A percentile compares a stretch with the other conserved stretches of the same genome.
Conservation (phyloP, 768 basidiomycete genomes). For the Serendipita vermifera region DNA sequence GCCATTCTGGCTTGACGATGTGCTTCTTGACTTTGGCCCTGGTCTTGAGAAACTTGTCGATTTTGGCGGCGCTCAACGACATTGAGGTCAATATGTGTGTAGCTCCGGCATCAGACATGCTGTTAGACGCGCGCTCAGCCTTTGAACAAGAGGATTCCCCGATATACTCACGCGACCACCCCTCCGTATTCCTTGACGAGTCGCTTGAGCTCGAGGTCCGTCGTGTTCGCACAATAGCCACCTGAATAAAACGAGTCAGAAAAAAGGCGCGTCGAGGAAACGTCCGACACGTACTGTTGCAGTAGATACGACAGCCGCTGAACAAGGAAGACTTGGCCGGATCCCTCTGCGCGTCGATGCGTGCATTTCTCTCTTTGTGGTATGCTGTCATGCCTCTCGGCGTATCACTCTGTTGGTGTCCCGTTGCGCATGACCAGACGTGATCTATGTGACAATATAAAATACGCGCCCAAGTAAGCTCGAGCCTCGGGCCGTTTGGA, state of each 20-base stretch:
- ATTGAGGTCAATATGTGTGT: conserved; percentile 73
- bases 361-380: conserved; percentile 32
- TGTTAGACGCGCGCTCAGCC: conserved; percentile 25
- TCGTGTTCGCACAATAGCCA: conserved; percentile 56
- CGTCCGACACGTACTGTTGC: conserved; percentile 26
- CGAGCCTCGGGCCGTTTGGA: not conserved
- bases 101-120: conserved; percentile 42
- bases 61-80: conserved; percentile 57
- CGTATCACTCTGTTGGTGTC: conserved; percentile 52
- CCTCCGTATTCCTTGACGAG: conserved; percentile 57
- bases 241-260: not conserved
- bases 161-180: conserved; percentile 39
- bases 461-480: not conserved
- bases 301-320: conserved; percentile 44
- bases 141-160: conserved; percentile 13
- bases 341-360: conserved; percentile 29
- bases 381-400: conserved; percentile 26
- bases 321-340: conserved; percentile 25
- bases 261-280: not conserved
- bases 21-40: conserved; percentile 38
- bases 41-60: conserved; percentile 44
- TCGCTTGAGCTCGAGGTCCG: conserved; percentile 68
- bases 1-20: conserved; percentile 39
- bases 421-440: conserved; percentile 49
- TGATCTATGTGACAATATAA: conserved; percentile 29